phyloP scores from a whole-genome alignment of 306 rosid species.

The Datisca glomerata region DNA sequence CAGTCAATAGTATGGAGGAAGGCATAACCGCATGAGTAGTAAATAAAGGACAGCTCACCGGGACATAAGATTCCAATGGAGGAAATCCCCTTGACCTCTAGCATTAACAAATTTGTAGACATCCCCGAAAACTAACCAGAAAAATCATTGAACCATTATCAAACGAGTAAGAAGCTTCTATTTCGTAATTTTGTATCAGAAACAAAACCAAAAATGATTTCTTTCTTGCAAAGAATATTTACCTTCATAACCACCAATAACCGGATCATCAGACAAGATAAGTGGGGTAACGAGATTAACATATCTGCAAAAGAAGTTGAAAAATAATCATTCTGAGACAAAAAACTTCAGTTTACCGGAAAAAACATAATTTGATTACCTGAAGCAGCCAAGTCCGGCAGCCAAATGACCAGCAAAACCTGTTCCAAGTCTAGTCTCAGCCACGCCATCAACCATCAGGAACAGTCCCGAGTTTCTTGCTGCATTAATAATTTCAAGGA shows the following conservation, averaged over 20 bases:
- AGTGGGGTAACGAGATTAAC: slow-evolving; percentile 13
- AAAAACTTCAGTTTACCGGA: too few species aligned
- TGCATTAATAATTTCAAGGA: slow-evolving; percentile 2
- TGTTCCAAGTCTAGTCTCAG: slow-evolving; percentile 15
- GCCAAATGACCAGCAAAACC: slow-evolving; percentile 25
- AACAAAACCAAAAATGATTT: too few species aligned
- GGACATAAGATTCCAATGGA: slow-evolving; percentile 9
- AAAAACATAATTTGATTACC: too few species aligned
- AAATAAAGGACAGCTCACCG: slow-evolving; percentile 6
- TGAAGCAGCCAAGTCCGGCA: slow-evolving; percentile 21
- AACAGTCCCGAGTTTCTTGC: slow-evolving; percentile 13
- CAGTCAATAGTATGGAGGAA: neutral
- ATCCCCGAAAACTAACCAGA: slow-evolving; percentile 10
- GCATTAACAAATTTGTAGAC: slow-evolving; percentile 14
- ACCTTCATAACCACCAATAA: slow-evolving; percentile 22
- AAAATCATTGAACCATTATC: neutral
- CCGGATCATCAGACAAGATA: slow-evolving; percentile 15
- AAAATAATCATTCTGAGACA: too few species aligned
- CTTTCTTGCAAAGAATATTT: neutral
- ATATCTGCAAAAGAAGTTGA: slow-evolving; percentile 13
- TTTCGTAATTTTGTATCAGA: too few species aligned
- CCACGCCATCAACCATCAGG: slow-evolving; percentile 14
- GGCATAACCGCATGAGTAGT: neutral
- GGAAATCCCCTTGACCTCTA: slow-evolving; percentile 17
- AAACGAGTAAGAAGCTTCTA: neutral